phyloP scores from a whole-genome alignment of 2,329 filamentous ascomycete species.

The Penicillium sp. region DNA sequence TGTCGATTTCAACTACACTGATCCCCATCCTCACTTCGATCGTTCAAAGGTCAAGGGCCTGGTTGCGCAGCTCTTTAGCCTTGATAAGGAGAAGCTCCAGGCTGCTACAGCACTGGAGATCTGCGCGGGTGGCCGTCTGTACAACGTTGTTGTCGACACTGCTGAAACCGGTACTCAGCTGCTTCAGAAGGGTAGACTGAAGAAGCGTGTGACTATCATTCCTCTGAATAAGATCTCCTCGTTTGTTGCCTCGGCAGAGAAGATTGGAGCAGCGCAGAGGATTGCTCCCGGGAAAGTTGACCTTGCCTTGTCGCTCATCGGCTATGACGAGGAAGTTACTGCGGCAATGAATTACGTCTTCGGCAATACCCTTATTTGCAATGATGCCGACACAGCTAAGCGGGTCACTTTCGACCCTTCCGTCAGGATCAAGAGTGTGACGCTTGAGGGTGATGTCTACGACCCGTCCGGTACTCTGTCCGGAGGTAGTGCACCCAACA shows the following conservation, averaged over 20 bases:
- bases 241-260: slow-evolving; percentile 78
- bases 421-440: slow-evolving; percentile 90
- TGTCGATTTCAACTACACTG: slow-evolving; percentile 89
- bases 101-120: slow-evolving; percentile 92
- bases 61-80: slow-evolving; percentile 84
- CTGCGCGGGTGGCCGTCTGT: slow-evolving; percentile 85
- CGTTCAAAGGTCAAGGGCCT: slow-evolving; percentile 89
- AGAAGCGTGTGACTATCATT: slow-evolving; percentile 96
- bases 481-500: slow-evolving; percentile 84
- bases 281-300: slow-evolving; percentile 90
- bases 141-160: slow-evolving; percentile 94
- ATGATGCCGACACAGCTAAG: slow-evolving; percentile 90
- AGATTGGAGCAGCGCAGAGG: slow-evolving; percentile 78
- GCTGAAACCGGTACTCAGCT: slow-evolving; percentile 88
- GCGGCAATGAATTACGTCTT: slow-evolving; percentile 98
- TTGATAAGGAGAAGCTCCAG: slow-evolving; percentile 71
- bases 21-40: slow-evolving; percentile 84
- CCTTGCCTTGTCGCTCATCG: slow-evolving; percentile 79
- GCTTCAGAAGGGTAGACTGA: slow-evolving; percentile 78
- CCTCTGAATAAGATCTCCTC: slow-evolving; percentile 90
- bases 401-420: slow-evolving; percentile 89
- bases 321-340: slow-evolving; percentile 83
- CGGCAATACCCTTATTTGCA: slow-evolving; percentile 85
- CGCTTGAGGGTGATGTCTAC: slow-evolving; percentile 90
- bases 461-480: slow-evolving; percentile 92